phyloP scores from a whole-genome alignment of 345 rosid genomes.

The Aquilaria yunnanensis region DNA sequence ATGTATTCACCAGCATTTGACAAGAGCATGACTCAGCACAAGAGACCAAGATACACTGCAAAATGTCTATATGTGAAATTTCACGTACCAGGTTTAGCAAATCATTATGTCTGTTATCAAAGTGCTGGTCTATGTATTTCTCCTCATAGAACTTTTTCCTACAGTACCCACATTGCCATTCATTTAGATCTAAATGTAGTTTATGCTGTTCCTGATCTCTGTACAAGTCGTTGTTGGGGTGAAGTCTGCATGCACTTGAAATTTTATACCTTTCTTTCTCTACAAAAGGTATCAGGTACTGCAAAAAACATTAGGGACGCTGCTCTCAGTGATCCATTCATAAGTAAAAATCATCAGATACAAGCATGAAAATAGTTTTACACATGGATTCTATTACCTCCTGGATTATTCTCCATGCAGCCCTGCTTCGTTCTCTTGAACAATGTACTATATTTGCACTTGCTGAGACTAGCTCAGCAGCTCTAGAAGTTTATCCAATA shows the following conservation, averaged over 20 bases:
- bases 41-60: constrained; percentile 5
- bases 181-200: constrained; percentile 41
- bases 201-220: constrained; percentile 70
- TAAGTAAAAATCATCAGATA: neutral
- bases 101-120: constrained; percentile 50
- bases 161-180: constrained; percentile 69
- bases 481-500: too few species aligned
- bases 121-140: constrained; percentile 55
- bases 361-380: neutral
- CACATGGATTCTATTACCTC: constrained; percentile 28
- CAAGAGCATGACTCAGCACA: neutral
- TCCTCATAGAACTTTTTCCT: constrained; percentile 60
- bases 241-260: constrained; percentile 46
- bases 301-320: constrained; percentile 13
- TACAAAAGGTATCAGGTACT: constrained; percentile 66
- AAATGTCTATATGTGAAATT: neutral
- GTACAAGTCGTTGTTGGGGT: constrained; percentile 43
- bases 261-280: constrained; percentile 41
- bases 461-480: too few species aligned
- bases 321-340: neutral
- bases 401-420: constrained; percentile 48
- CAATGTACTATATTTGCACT: constrained; percentile 44
- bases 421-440: constrained; percentile 66
- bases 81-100: constrained; percentile 44
- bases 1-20: neutral